Evolutionary conservation across 202 grass and related monocot genomes (phyloP).

Genomic region (Brachypodium distachyon): DNA sequence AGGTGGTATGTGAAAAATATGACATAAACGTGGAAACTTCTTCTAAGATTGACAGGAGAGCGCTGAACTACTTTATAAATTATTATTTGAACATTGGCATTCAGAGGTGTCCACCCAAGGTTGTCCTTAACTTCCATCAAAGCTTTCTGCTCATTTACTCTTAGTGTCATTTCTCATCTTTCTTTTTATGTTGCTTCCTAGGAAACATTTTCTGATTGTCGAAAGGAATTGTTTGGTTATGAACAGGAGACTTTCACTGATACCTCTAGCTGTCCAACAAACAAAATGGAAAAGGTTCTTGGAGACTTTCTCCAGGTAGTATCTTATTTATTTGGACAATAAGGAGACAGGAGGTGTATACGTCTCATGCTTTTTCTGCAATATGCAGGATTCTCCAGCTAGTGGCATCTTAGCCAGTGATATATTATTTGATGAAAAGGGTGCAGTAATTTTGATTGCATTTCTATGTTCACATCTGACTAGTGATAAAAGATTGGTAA

Average conservation of each 20-base stretch:
- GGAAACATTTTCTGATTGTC: conserved; percentile 23
- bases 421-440: conserved; percentile 41
- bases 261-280: not conserved
- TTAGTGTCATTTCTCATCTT: not conserved
- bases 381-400: conserved; percentile 41
- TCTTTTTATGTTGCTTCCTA: conserved; percentile 8
- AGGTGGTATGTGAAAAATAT: conserved; percentile 54
- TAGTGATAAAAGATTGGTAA: conserved; percentile 43
- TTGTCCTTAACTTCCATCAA: conserved; percentile 1
- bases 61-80: conserved; percentile 32
- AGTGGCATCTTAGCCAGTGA: conserved; percentile 33
- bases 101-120: conserved; percentile 30
- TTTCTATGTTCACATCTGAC: conserved; percentile 51
- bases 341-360: not conserved
- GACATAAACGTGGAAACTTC: conserved; percentile 19
- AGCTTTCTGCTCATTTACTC: not conserved
- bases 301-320: conserved; percentile 41
- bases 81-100: conserved; percentile 41
- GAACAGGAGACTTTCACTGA: conserved; percentile 10
- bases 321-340: conserved; percentile 20
- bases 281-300: conserved; percentile 17
- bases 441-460: conserved; percentile 36
- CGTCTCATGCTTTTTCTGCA: conserved; percentile 22
- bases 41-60: conserved; percentile 41
- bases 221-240: conserved; percentile 29